A percentile compares a stretch with the other conserved stretches of the same genome.
Conservation (phyloP, 2,329 filamentous ascomycete genomes). For the Fusarium udum region DNA sequence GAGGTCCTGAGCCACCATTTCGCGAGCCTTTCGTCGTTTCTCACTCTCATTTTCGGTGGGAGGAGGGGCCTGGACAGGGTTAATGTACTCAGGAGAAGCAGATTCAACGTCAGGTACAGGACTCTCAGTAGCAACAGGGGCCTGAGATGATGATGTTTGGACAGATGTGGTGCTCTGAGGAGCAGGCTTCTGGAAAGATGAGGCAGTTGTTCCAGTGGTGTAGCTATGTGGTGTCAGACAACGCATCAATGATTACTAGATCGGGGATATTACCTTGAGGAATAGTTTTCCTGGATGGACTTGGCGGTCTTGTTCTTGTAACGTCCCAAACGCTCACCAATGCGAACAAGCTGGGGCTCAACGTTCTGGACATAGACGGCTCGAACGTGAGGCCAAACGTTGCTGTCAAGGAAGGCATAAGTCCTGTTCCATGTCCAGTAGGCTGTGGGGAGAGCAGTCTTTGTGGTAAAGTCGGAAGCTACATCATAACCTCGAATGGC, state of each 20-base stretch:
- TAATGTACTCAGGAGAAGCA: slow-evolving; percentile 40
- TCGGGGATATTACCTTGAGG: slow-evolving; percentile 21
- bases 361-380: slow-evolving; percentile 90
- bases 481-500: slow-evolving; percentile 73
- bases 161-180: slow-evolving; percentile 43
- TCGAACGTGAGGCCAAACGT: slow-evolving; percentile 82
- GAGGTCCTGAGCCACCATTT: slow-evolving; percentile 80
- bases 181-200: slow-evolving; percentile 49
- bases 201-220: slow-evolving; percentile 41
- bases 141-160: slow-evolving; percentile 47
- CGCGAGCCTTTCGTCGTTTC: slow-evolving; percentile 65
- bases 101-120: slow-evolving; percentile 34
- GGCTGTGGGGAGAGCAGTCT: slow-evolving; percentile 76
- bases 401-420: slow-evolving; percentile 76
- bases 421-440: slow-evolving; percentile 76
- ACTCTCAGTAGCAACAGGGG: slow-evolving; percentile 19
- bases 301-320: slow-evolving; percentile 62
- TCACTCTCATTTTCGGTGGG: slow-evolving; percentile 61
- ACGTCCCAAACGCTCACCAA: slow-evolving; percentile 86
- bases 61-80: slow-evolving; percentile 56
- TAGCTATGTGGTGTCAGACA: slow-evolving; percentile 30
- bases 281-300: slow-evolving; percentile 37
- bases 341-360: slow-evolving; percentile 92
- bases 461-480: slow-evolving; percentile 72
- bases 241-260: neutral